phyloP scores from a whole-genome alignment of 768 basidiomycete genomes.

The Suillus variegatus region DNA sequence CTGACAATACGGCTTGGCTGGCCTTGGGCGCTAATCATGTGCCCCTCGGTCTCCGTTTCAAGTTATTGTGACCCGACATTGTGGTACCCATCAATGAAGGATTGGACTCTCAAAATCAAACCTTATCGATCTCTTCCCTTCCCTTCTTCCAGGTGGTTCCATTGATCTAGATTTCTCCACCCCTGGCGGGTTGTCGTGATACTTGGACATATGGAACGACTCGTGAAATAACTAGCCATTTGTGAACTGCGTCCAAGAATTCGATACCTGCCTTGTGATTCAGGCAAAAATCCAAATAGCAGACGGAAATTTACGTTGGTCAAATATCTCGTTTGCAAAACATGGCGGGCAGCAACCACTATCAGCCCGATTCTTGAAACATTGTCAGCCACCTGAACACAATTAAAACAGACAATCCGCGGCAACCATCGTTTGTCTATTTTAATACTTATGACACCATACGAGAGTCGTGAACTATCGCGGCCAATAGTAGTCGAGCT shows the following conservation, averaged over 20 bases:
- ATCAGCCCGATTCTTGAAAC: background rate
- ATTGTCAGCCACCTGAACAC: background rate
- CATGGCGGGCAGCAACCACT: background rate
- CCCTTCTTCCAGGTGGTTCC: background rate
- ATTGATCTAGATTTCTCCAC: background rate
- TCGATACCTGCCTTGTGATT: background rate
- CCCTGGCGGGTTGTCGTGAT: background rate
- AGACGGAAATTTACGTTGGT: background rate
- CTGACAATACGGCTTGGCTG: too few relatives aligned
- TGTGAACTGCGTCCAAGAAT: background rate
- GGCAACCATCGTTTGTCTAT: background rate
- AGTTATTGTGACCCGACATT: background rate
- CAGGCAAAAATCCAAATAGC: background rate
- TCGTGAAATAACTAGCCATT: background rate
- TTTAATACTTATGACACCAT: background rate
- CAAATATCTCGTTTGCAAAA: background rate
- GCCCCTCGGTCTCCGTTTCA: background rate
- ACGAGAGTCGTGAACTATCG: background rate
- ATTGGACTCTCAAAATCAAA: slow-evolving; percentile 1
- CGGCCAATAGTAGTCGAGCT: background rate
- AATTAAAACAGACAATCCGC: background rate
- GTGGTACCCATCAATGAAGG: slow-evolving; percentile 4
- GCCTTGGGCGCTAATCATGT: background rate
- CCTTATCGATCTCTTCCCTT: background rate
- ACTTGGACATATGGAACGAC: background rate